Conservation (phyloP, 495 filamentous ascomycete genomes). For the Durotheca rogersii region DNA sequence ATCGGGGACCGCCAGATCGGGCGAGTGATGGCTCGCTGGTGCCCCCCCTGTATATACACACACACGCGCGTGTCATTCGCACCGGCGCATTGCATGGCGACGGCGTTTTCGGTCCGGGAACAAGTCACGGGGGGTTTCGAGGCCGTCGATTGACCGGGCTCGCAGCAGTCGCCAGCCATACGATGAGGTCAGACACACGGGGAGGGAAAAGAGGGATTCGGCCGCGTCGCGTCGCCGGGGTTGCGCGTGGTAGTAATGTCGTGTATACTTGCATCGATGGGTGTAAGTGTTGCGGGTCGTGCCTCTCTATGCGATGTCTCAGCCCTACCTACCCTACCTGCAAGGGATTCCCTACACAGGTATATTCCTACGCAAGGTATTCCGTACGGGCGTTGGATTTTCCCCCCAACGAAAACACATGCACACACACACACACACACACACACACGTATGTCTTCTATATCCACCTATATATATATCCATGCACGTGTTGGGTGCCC, state of each 20-base stretch:
- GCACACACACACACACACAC: background rate
- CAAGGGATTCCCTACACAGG: too few relatives aligned
- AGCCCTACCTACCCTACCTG: too few relatives aligned
- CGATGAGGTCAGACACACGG: background rate
- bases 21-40: too few relatives aligned
- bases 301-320: too few relatives aligned
- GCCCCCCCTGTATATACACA: conserved; percentile 25
- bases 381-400: too few relatives aligned
- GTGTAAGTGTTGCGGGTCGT: too few relatives aligned
- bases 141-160: conserved; percentile 3
- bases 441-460: background rate
- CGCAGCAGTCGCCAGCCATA: background rate
- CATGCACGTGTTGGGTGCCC: background rate
- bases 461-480: background rate
- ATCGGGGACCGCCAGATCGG: background rate
- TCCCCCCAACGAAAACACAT: conserved; percentile 6
- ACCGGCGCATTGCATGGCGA: conserved; percentile 21
- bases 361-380: too few relatives aligned
- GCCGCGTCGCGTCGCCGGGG: too few relatives aligned
- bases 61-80: conserved; percentile 5
- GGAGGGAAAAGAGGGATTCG: too few relatives aligned
- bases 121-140: background rate
- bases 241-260: too few relatives aligned
- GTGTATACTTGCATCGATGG: too few relatives aligned
- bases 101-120: conserved; percentile 17